A percentile compares a stretch with the other conserved stretches of the same genome.
Conservation (phyloP, 768 basidiomycete genomes). For the Termitomyces sp. region DNA sequence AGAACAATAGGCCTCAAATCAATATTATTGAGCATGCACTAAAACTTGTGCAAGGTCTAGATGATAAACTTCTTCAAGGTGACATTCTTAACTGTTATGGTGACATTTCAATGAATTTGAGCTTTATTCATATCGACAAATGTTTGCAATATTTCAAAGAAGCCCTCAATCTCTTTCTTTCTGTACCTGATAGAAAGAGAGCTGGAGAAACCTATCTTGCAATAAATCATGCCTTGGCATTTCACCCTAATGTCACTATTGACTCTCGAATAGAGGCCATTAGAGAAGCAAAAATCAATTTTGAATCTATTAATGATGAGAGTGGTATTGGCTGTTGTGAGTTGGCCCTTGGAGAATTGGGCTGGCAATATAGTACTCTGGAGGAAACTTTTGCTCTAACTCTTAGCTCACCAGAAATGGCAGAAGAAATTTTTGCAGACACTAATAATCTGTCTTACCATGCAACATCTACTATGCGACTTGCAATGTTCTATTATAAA, state of each 20-base stretch:
- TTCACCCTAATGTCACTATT: background rate
- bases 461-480: background rate
- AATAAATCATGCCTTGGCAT: background rate
- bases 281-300: background rate
- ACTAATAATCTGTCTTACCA: background rate
- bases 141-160: background rate
- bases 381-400: background rate
- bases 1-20: conserved; percentile 7
- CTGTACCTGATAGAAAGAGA: background rate
- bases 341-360: background rate
- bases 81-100: background rate
- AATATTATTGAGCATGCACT: conserved; percentile 7
- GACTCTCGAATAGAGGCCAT: background rate
- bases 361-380: background rate
- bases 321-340: background rate
- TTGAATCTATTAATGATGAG: background rate
- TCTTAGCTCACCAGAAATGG: background rate
- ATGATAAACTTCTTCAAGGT: background rate
- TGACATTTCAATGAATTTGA: background rate
- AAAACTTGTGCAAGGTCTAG: background rate
- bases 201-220: background rate
- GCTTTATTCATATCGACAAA: background rate
- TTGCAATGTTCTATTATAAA: background rate
- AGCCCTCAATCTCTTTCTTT: background rate
- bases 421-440: conserved; percentile 1